A percentile compares a stretch with the other conserved stretches of the same genome.
phyloP scores from a whole-genome alignment of 139 green algal species.

The Dunaliella sp. region DNA sequence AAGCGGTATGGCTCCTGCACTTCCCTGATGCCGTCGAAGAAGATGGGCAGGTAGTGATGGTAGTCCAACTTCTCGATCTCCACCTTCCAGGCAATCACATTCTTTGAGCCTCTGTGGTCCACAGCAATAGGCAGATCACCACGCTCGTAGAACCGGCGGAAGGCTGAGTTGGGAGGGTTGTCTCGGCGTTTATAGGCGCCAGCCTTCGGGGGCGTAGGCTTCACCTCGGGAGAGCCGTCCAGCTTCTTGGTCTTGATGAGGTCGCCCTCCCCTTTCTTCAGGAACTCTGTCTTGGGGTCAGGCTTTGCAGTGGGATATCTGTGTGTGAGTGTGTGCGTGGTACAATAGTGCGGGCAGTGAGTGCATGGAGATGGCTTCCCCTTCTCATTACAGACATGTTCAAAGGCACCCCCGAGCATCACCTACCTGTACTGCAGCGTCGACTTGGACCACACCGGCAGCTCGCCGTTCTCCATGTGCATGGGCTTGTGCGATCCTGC shows the following conservation, averaged over 20 bases:
- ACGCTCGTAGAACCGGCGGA: conserved; percentile 82
- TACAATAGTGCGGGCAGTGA: not conserved
- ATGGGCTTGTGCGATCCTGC: conserved; percentile 52
- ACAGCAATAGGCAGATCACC: conserved; percentile 79
- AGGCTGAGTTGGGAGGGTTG: conserved; percentile 78
- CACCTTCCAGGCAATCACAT: conserved; percentile 83
- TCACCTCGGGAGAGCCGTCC: conserved; percentile 17
- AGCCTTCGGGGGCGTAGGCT: conserved; percentile 35
- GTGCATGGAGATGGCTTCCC: not conserved
- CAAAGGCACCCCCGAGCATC: not conserved
- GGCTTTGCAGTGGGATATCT: conserved; percentile 47
- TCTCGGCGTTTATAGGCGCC: conserved; percentile 45
- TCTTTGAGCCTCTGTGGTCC: conserved; percentile 76
- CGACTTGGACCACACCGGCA: conserved; percentile 64
- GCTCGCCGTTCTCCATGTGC: conserved; percentile 32
- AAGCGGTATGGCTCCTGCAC: conserved; percentile 86
- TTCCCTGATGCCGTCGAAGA: conserved; percentile 87
- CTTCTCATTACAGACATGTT: not conserved
- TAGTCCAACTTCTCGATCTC: conserved; percentile 81
- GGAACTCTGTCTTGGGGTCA: conserved; percentile 47
- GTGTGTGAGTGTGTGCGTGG: not conserved
- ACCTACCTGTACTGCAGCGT: conserved; percentile 57
- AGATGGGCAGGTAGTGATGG: conserved; percentile 89
- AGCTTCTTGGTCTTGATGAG: conserved; percentile 28
- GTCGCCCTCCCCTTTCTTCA: conserved; percentile 42